Evolutionary conservation across 352 stramenopile species (phyloP).

Genomic region (Phytophthora lateralis): DNA sequence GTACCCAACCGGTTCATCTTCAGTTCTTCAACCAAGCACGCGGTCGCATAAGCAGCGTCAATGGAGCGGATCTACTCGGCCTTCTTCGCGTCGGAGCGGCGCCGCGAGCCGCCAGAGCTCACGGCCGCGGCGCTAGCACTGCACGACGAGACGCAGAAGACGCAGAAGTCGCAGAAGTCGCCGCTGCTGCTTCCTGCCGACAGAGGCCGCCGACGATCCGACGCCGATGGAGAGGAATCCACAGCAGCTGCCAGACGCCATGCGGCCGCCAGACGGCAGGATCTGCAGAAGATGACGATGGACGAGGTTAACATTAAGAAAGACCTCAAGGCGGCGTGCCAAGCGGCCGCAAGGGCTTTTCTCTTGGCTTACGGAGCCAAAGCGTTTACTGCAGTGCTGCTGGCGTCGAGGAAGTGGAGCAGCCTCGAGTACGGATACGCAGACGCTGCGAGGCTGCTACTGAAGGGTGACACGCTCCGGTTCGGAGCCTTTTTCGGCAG

Average conservation of each 20-base stretch:
- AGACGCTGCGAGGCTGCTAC: conserved; percentile 69
- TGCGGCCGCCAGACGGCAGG: conserved; percentile 36
- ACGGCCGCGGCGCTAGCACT: conserved; percentile 68
- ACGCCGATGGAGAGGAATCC: conserved; percentile 22
- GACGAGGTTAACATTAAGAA: conserved; percentile 38
- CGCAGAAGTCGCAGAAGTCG: conserved; percentile 12
- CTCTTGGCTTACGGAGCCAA: conserved; percentile 83
- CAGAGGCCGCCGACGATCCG: conserved; percentile 5
- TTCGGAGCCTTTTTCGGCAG: conserved; percentile 81
- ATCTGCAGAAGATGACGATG: conserved; percentile 41
- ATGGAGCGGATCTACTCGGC: conserved; percentile 91
- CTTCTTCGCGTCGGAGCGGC: conserved; percentile 71
- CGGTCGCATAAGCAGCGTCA: not conserved
- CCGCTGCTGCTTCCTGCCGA: conserved; percentile 10
- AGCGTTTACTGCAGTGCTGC: conserved; percentile 77
- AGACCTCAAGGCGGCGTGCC: conserved; percentile 56
- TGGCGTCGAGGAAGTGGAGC: conserved; percentile 83
- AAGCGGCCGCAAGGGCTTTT: conserved; percentile 59
- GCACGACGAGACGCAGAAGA: conserved; percentile 62
- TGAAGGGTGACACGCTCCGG: conserved; percentile 71
- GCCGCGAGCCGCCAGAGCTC: conserved; percentile 44
- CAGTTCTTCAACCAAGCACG: too few species aligned
- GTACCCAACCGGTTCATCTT: not conserved
- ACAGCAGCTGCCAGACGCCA: conserved; percentile 33
- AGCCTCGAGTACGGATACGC: conserved; percentile 77